Evolutionary conservation across 2,329 filamentous ascomycete genomes (phyloP).

Genomic region (Furcasterigmium sp.): DNA sequence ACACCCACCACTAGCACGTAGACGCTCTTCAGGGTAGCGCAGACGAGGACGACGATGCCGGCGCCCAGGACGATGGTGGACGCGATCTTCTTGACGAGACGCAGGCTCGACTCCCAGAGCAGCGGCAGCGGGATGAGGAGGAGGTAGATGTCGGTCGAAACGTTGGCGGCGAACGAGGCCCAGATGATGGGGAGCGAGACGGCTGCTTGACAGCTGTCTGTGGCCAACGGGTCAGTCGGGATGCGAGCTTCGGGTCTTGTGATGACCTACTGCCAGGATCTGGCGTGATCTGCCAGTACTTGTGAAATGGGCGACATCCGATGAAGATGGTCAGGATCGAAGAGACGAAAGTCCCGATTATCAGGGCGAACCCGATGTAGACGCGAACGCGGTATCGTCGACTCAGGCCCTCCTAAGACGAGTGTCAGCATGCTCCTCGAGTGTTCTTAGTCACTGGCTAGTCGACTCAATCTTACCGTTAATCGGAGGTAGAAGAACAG

Average conservation of each 20-base stretch:
- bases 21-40: conserved; percentile 28
- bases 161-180: conserved; percentile 46
- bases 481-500: conserved; percentile 51
- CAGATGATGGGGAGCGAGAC: conserved; percentile 46
- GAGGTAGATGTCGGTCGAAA: conserved; percentile 52
- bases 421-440: neutral
- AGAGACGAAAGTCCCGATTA: conserved; percentile 42
- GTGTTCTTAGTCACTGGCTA: neutral
- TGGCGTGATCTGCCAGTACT: conserved; percentile 55
- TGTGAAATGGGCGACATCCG: conserved; percentile 45
- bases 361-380: conserved; percentile 42
- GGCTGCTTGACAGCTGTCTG: conserved; percentile 42
- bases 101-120: conserved; percentile 31
- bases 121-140: conserved; percentile 54
- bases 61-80: conserved; percentile 29
- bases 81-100: conserved; percentile 27
- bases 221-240: neutral
- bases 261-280: conserved; percentile 45
- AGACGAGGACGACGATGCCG: conserved; percentile 32
- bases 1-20: conserved; percentile 27
- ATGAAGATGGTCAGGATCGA: conserved; percentile 44
- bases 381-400: conserved; percentile 37
- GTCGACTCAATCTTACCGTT: conserved; percentile 20
- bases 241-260: too few relatives aligned
- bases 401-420: conserved; percentile 26